phyloP scores from a whole-genome alignment of 148 eudicot species.

The Euryodendron excelsum region DNA sequence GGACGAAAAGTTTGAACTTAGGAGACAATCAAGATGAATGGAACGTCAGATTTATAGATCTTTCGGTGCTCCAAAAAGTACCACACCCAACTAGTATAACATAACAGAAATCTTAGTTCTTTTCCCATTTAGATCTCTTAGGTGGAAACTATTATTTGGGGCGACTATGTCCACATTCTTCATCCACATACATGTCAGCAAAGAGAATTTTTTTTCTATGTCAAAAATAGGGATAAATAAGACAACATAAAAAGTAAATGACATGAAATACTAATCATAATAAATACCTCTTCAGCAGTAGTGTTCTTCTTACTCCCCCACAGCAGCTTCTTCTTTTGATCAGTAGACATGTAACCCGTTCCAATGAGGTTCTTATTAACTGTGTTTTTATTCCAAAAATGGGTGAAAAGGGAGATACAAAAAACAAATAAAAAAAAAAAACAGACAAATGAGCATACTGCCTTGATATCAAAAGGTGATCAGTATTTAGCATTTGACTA shows the following conservation, averaged over 20 bases:
- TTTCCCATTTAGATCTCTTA: not conserved
- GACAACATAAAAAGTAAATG: not conserved
- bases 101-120: not conserved
- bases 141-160: not conserved
- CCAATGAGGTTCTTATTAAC: slow-evolving; percentile 79
- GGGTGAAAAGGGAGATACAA: too few relatives aligned
- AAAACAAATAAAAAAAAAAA: not conserved
- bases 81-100: not conserved
- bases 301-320: slow-evolving; percentile 88
- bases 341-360: slow-evolving; percentile 83
- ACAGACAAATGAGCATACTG: not conserved
- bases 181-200: not conserved
- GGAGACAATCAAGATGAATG: too few relatives aligned
- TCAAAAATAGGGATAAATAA: not conserved
- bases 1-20: too few relatives aligned
- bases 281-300: slow-evolving; percentile 67
- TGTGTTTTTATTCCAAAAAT: slow-evolving; percentile 24
- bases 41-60: too few relatives aligned
- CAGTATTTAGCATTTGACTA: not conserved
- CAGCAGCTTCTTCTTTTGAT: slow-evolving; percentile 94
- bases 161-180: not conserved
- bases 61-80: too few relatives aligned
- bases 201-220: too few relatives aligned
- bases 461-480: not conserved
- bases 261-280: not conserved